These are phyloP conservation scores for Eucalyptus sp. DNA, from an alignment of 345 rosid species.

Conservation along the genomic window DNA sequence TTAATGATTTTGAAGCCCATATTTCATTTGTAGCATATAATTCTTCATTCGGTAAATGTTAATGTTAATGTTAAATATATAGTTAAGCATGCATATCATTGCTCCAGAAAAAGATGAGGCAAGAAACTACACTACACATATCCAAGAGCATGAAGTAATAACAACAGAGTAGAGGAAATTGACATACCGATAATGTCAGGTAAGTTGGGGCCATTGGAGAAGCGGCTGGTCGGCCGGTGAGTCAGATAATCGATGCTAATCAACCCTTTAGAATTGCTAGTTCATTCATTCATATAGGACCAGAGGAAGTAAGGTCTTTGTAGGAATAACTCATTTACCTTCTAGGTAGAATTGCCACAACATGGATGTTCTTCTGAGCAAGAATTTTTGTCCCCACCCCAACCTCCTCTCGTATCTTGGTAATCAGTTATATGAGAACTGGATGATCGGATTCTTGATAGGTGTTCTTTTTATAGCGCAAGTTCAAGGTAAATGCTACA, in stretches of 20 bases:
- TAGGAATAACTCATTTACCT: neutral
- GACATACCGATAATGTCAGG: neutral
- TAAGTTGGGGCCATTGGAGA: neutral
- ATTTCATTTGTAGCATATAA: neutral
- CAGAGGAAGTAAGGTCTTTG: neutral
- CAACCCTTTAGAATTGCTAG: neutral
- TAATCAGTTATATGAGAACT: neutral
- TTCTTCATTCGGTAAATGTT: neutral
- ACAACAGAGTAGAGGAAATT: neutral
- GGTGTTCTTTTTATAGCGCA: neutral
- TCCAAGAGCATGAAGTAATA: neutral
- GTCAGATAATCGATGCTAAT: neutral
- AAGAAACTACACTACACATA: rapidly evolving
- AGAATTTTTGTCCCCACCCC: neutral
- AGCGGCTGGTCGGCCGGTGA: neutral
- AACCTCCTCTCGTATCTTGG: neutral
- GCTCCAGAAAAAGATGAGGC: neutral
- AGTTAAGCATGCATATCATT: neutral
- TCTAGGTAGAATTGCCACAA: neutral
- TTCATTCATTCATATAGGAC: neutral
- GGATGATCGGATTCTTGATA: neutral
- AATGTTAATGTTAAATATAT: neutral
- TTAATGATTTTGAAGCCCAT: neutral
- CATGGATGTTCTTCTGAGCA: neutral
- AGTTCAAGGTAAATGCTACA: neutral